Evolutionary conservation across 495 filamentous ascomycete genomes (phyloP).

Genomic region (Pseudomonodictys pantanalensis): DNA sequence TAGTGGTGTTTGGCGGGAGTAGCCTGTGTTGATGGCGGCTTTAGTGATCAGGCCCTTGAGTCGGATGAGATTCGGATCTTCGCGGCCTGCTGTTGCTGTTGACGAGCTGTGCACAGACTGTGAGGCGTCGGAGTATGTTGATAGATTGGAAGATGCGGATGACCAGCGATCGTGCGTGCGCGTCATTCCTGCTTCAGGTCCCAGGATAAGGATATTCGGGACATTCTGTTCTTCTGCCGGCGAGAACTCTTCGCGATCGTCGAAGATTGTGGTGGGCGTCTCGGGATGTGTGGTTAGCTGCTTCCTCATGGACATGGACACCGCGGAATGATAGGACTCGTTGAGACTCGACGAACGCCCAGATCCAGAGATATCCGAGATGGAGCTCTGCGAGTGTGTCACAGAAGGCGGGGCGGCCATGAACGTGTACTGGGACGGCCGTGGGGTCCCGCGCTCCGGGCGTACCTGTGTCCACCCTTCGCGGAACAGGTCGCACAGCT

Average conservation of each 20-base stretch:
- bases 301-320: conserved; percentile 16
- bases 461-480: conserved; percentile 90
- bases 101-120: conserved; percentile 47
- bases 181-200: conserved; percentile 48
- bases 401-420: conserved; percentile 31
- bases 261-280: conserved; percentile 90
- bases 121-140: conserved; percentile 58
- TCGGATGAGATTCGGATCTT: conserved; percentile 70
- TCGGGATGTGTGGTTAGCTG: conserved; percentile 57
- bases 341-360: conserved; percentile 41
- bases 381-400: conserved; percentile 23
- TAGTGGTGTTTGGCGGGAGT: conserved; percentile 54
- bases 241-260: conserved; percentile 72
- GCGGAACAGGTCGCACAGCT: conserved; percentile 88
- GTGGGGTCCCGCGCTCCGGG: conserved; percentile 81
- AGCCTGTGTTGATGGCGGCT: conserved; percentile 78
- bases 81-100: conserved; percentile 63
- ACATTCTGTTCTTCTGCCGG: conserved; percentile 69
- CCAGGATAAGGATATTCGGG: conserved; percentile 83
- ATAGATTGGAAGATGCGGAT: conserved; percentile 66
- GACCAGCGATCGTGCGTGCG: conserved; percentile 58
- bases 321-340: conserved; percentile 33
- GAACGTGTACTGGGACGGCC: conserved; percentile 75
- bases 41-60: conserved; percentile 74
- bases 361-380: conserved; percentile 47